Evolutionary conservation across 176 grass and related monocot genomes (phyloP).

Genomic region (Aegilops speltoides): DNA sequence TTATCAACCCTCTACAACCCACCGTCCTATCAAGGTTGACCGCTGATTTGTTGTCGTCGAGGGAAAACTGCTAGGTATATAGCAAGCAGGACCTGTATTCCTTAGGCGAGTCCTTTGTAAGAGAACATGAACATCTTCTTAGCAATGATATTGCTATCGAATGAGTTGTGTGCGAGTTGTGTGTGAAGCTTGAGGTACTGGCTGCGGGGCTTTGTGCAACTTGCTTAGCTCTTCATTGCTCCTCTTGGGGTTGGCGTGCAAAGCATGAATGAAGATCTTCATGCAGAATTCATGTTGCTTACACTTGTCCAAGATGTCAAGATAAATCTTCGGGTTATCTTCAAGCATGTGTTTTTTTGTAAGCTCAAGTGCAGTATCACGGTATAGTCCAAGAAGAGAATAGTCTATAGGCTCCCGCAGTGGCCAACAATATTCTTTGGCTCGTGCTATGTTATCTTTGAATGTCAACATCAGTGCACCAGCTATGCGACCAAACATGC

Average conservation of each 20-base stretch:
- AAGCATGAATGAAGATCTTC: not conserved
- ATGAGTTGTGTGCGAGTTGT: too few relatives aligned
- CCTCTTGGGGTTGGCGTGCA: not conserved
- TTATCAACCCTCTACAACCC: too few relatives aligned
- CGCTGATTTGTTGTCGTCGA: too few relatives aligned
- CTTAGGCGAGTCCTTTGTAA: not conserved
- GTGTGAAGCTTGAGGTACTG: too few relatives aligned
- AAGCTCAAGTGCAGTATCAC: not conserved
- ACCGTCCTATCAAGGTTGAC: too few relatives aligned
- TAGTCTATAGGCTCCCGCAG: not conserved
- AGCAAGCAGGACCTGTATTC: not conserved
- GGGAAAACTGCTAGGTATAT: too few relatives aligned
- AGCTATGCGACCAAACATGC: not conserved
- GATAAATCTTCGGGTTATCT: not conserved
- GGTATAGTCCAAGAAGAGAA: not conserved
- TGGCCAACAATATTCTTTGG: not conserved
- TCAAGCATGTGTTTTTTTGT: not conserved
- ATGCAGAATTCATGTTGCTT: not conserved
- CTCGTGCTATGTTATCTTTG: not conserved
- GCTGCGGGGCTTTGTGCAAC: not conserved
- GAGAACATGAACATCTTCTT: not conserved
- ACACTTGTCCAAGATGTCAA: not conserved
- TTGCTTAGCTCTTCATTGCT: not conserved
- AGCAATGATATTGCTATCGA: not conserved
- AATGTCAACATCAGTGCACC: not conserved